Evolutionary conservation across 805 yeast genomes (phyloP).

Genomic region (Allodekkera sacchari): DNA sequence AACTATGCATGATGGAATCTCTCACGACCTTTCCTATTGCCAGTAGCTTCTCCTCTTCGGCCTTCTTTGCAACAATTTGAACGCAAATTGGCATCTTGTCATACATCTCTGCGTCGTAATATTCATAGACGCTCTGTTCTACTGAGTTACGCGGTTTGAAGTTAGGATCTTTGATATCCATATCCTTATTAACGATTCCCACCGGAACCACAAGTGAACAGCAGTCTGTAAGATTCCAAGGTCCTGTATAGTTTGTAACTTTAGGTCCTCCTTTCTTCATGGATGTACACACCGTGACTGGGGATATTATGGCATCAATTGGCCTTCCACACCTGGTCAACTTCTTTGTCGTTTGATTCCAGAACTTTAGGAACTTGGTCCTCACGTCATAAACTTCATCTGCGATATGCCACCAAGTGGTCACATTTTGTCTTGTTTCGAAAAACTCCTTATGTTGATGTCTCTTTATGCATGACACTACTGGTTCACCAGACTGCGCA

Average conservation of each 20-base stretch:
- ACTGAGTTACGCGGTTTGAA: conserved; percentile 27
- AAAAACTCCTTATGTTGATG: conserved; percentile 9
- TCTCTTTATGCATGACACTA: conserved; percentile 1
- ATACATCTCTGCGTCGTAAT: conserved; percentile 38
- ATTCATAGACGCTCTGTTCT: conserved; percentile 35
- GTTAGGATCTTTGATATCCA: conserved; percentile 28
- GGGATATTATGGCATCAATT: conserved; percentile 38
- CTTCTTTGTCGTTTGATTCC: too few species aligned
- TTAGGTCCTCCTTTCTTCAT: conserved; percentile 20
- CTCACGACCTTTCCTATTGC: conserved; percentile 6
- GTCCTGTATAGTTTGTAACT: conserved; percentile 40
- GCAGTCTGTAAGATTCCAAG: conserved; percentile 43
- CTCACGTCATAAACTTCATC: conserved; percentile 24
- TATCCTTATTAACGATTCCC: conserved; percentile 38
- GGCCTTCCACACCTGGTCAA: too few species aligned
- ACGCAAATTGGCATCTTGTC: conserved; percentile 56
- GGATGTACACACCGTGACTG: conserved; percentile 28
- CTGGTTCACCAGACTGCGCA: conserved; percentile 18
- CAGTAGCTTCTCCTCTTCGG: conserved; percentile 50
- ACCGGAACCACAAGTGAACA: conserved; percentile 47
- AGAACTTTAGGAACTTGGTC: conserved; percentile 27
- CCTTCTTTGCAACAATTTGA: conserved; percentile 50
- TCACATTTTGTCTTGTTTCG: conserved; percentile 5
- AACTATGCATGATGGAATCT: background rate
- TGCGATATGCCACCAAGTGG: conserved; percentile 34